Evolutionary conservation across 495 filamentous ascomycete genomes (phyloP).

Genomic region (Bacidia rubella): DNA sequence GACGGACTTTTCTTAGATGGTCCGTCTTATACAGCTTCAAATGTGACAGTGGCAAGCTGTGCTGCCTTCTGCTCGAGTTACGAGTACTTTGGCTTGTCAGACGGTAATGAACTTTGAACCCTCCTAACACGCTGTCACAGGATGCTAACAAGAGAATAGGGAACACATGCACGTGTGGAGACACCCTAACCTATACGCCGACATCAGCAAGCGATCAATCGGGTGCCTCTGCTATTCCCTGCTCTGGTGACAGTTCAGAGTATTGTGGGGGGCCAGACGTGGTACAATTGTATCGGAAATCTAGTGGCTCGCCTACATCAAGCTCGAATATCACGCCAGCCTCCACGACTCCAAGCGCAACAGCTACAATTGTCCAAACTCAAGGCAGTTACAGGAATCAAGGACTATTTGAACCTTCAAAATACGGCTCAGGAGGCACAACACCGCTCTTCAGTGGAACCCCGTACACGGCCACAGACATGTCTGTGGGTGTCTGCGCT

Average conservation of each 20-base stretch:
- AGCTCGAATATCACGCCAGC: neutral
- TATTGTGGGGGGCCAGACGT: neutral
- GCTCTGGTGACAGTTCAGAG: neutral
- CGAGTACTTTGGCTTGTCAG: too few species aligned
- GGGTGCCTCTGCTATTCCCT: neutral
- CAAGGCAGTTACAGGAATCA: slow-evolving; percentile 1
- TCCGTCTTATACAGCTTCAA: too few species aligned
- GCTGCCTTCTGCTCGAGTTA: too few species aligned
- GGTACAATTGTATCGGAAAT: slow-evolving; percentile 1
- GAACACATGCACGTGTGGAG: neutral
- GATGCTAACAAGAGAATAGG: neutral
- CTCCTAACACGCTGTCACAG: neutral
- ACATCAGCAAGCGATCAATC: neutral
- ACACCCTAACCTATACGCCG: neutral
- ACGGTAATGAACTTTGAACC: too few species aligned
- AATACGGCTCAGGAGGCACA: neutral
- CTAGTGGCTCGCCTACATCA: neutral
- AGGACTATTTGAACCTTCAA: neutral
- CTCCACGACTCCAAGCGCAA: neutral
- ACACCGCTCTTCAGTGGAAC: neutral
- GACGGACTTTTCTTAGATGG: too few species aligned
- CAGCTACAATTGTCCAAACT: neutral
- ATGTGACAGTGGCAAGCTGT: too few species aligned
- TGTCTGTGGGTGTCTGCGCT: neutral
- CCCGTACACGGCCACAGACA: neutral